These are phyloP conservation scores for Leucosporidium creatinivorum DNA, from an alignment of 768 basidiomycete genomes.

Conservation along the genomic window DNA sequence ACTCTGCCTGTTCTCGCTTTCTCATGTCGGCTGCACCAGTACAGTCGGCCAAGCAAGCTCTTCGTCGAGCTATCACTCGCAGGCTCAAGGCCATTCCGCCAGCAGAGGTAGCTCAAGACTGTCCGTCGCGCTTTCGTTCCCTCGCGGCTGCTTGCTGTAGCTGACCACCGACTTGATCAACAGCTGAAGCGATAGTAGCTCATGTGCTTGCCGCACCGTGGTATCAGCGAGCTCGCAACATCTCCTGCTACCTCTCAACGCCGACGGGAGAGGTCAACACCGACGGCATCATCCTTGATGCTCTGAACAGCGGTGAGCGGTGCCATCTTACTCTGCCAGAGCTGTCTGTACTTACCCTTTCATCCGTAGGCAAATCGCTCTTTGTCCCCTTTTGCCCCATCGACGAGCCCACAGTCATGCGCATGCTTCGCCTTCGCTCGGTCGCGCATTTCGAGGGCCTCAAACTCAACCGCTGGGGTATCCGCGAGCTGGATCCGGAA, in stretches of 20 bases:
- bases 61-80: no score
- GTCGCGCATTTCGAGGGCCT: constrained; percentile 11
- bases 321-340: neutral
- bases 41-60: no score
- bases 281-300: constrained; percentile 19
- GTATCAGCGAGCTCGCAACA: constrained; percentile 5
- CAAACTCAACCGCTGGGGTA: constrained; percentile 24
- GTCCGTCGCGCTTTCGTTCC: no score
- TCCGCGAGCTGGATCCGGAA: constrained; percentile 13
- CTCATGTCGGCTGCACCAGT: no score
- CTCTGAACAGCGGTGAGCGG: neutral
- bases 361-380: constrained; percentile 11
- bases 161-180: neutral
- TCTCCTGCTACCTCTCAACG: constrained; percentile 25
- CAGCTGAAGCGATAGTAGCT: constrained; percentile 17
- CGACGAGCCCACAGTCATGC: constrained; percentile 25
- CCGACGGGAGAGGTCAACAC: constrained; percentile 18
- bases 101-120: no score
- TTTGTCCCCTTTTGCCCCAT: constrained; percentile 28
- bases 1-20: no score
- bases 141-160: no score
- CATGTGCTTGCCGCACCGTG: constrained; percentile 13
- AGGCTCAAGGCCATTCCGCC: no score
- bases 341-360: no score
- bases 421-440: constrained; percentile 22